phyloP scores from a whole-genome alignment of 228 moss, liverwort and hornwort genomes.

The Sphagnum magellanicum region DNA sequence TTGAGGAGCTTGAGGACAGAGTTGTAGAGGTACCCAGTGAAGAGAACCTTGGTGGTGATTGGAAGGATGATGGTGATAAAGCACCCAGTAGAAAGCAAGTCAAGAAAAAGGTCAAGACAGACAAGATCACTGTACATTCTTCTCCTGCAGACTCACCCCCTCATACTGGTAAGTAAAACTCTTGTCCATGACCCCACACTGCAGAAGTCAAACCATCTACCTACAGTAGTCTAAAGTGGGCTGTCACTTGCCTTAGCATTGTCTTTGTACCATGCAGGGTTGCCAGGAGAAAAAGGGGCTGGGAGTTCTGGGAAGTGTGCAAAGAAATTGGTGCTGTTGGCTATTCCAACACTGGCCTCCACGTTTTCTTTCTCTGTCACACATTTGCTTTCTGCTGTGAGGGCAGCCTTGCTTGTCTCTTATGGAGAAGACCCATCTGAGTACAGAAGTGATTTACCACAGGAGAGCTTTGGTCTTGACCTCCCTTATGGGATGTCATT shows the following conservation, averaged over 20 bases:
- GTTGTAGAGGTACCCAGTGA: conserved; percentile 20
- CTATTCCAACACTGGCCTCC: conserved; percentile 63
- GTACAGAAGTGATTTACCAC: conserved; percentile 30
- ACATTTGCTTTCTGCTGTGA: conserved; percentile 70
- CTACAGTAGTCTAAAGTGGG: no score
- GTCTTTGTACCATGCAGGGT: conserved; percentile 21
- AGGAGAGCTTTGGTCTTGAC: conserved; percentile 55
- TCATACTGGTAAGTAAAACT: conserved; percentile 33
- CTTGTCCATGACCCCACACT: background rate
- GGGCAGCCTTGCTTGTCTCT: conserved; percentile 48
- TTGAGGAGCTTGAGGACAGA: conserved; percentile 45
- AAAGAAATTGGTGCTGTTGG: conserved; percentile 52
- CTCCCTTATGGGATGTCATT: conserved; percentile 39
- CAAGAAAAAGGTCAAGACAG: conserved; percentile 68
- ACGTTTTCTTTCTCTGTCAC: conserved; percentile 68
- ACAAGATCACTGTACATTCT: conserved; percentile 27
- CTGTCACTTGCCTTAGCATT: background rate
- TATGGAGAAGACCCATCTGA: conserved; percentile 37
- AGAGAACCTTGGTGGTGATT: conserved; percentile 33
- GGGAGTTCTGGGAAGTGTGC: conserved; percentile 57
- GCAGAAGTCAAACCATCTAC: background rate
- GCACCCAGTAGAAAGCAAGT: conserved; percentile 40
- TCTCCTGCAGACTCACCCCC: conserved; percentile 59
- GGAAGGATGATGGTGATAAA: conserved; percentile 48
- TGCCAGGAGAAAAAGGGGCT: conserved; percentile 61